Base-by-base conservation (phyloP, 2,329 filamentous ascomycete genomes). In the Dendryphion nanum region DNA sequence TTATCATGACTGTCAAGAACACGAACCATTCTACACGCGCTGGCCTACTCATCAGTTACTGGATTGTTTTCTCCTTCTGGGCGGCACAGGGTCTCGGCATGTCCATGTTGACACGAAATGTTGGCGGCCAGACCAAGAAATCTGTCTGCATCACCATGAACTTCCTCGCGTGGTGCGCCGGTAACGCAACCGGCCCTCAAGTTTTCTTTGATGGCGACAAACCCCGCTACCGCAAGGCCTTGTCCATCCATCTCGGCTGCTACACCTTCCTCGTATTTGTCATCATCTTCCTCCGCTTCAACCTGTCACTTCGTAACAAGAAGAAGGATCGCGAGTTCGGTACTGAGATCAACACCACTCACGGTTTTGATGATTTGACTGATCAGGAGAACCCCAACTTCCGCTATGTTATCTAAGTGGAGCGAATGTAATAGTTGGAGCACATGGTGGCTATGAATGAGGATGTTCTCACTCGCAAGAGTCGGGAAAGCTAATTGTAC, bases 51-150 rank as follows among this genome's bases (percentile, higher is more conserved):
- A 78, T 89, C 53, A 78, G 75, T 54, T 89, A 89, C 71, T 89
- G 89, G 67, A 83, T 89, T 44, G 83, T 81, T 0, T 73, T 88
- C 14, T 86, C 82, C 4, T 89, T 89, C 75, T 89, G 84, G 84
- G 82, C 84, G 0, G 83, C 83, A 0, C 79, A 85, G 53, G 84
- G 81, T 2, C 69, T 87, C 10, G 71, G 76, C 6, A 74, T 88
- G 50, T 82, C 81, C 12, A 75, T 88, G 70, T 74, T 86, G 40
- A 79, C 79, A 1, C 75, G 83, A 13, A 88, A 88, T 53, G 70
- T 86, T 7, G 85, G 80, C 18, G 85, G 85, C 0, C 82, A 85
- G 50, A 88, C 84, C 2, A 89, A 89, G 67, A 87, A 86, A 61
- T 75, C 77, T 0, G 75, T 82, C 7, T 80, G 78, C 5, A 76